Conservation (phyloP, 2,329 filamentous ascomycete genomes). For the Emergomyces orientalis region DNA sequence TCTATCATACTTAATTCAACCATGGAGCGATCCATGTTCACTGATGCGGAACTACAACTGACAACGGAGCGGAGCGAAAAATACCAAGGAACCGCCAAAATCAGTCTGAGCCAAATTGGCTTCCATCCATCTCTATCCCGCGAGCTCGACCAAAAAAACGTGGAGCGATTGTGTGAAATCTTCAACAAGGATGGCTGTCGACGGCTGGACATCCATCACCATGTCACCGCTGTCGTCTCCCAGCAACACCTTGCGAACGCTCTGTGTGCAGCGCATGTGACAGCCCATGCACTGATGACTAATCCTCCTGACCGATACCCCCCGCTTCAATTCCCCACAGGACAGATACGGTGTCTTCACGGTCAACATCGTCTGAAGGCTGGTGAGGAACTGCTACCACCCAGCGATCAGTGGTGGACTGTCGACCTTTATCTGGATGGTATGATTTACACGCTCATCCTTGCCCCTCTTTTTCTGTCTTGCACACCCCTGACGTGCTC, state of each 20-base stretch:
- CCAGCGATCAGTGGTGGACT: conserved; percentile 7
- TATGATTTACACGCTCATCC: conserved; percentile 1
- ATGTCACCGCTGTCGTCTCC: conserved; percentile 15
- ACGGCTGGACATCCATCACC: conserved; percentile 22
- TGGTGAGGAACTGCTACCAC: conserved; percentile 4
- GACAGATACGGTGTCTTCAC: conserved; percentile 8
- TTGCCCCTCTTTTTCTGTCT: not conserved
- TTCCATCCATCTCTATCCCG: conserved; percentile 15
- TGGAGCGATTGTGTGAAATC: conserved; percentile 18
- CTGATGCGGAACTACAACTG: conserved; percentile 13
- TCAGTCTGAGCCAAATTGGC: conserved; percentile 20
- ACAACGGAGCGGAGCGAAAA: conserved; percentile 18
- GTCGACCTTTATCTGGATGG: conserved; percentile 12
- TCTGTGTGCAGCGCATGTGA: not conserved
- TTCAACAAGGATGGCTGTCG: conserved; percentile 20
- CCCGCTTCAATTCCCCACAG: conserved; percentile 8
- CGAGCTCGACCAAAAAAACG: conserved; percentile 18
- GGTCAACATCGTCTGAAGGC: conserved; percentile 8
- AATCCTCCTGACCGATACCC: not conserved
- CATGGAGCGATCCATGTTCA: conserved; percentile 17
- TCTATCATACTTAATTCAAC: not conserved
- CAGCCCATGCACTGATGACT: conserved; percentile 7
- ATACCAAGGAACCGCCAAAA: conserved; percentile 20
- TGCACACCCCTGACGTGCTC: not conserved
- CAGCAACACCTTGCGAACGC: conserved; percentile 4